Evolutionary conservation across 768 basidiomycete species (phyloP).

Genomic region (Chlorophyllum brunneum): DNA sequence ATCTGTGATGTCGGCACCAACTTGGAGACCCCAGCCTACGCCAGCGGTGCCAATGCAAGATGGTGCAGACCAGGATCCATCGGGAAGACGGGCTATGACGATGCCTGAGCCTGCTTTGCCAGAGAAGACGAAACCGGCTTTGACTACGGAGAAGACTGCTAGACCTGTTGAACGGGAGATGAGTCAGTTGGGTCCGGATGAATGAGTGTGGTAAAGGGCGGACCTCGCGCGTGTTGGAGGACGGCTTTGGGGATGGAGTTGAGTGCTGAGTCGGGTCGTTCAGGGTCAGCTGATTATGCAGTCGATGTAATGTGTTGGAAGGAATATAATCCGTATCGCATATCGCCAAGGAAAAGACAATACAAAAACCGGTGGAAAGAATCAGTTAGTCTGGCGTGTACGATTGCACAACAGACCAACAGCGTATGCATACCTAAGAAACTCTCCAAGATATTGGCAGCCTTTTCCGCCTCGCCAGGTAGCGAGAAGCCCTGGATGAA

Average conservation of each 20-base stretch:
- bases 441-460: slow-evolving; percentile 83
- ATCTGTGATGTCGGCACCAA: slow-evolving; percentile 92
- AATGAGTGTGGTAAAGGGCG: slow-evolving; percentile 14
- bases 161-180: slow-evolving; percentile 52
- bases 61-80: slow-evolving; percentile 96
- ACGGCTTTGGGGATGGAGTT: slow-evolving; percentile 94
- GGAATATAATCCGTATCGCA: neutral
- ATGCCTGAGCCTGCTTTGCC: slow-evolving; percentile 93
- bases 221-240: slow-evolving; percentile 84
- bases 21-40: slow-evolving; percentile 91
- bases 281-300: slow-evolving; percentile 67
- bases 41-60: slow-evolving; percentile 97
- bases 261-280: slow-evolving; percentile 83
- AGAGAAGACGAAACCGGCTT: slow-evolving; percentile 92
- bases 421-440: slow-evolving; percentile 69
- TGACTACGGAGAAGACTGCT: slow-evolving; percentile 91
- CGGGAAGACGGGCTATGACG: slow-evolving; percentile 88
- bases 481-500: slow-evolving; percentile 84
- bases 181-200: slow-evolving; percentile 2
- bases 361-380: neutral
- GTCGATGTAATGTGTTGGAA: neutral
- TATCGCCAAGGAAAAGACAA: too few relatives aligned
- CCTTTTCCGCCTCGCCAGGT: slow-evolving; percentile 92
- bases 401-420: neutral
- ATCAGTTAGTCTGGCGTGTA: slow-evolving; percentile 10